A percentile compares a stretch with the other conserved stretches of the same genome.
Conservation (phyloP, 179 eudicot genomes). For the Carnegiea gigantea region DNA sequence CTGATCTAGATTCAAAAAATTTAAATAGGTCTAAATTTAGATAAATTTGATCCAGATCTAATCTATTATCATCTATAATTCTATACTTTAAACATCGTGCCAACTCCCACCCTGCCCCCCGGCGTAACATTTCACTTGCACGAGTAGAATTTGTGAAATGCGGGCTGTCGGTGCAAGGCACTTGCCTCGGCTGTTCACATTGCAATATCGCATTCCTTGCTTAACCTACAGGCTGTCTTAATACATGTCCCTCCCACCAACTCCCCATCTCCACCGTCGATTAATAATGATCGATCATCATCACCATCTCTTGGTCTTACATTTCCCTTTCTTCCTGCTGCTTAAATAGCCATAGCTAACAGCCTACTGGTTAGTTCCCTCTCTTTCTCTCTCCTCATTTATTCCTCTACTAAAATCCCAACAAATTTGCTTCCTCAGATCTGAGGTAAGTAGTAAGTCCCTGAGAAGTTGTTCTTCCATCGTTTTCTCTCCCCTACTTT, state of each 20-base stretch:
- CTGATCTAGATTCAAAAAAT: too few species aligned
- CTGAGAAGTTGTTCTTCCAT: slow-evolving; percentile 5
- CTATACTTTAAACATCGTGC: too few species aligned
- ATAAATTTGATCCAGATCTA: too few species aligned
- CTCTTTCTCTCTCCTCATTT: slow-evolving; percentile 25
- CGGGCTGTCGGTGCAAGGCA: slow-evolving; percentile 25
- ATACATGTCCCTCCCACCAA: not conserved
- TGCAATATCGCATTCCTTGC: too few species aligned
- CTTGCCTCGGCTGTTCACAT: slow-evolving; percentile 19
- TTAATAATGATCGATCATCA: not conserved
- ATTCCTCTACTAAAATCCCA: not conserved
- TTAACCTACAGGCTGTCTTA: slow-evolving; percentile 34
- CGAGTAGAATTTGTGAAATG: not conserved
- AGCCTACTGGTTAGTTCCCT: not conserved
- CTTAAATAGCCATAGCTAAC: slow-evolving; percentile 10
- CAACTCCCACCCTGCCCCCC: too few species aligned
- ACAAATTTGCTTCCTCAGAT: not conserved
- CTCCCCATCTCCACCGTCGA: slow-evolving; percentile 34
- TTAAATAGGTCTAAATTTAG: too few species aligned
- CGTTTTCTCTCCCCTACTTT: slow-evolving; percentile 1
- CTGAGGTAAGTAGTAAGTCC: not conserved
- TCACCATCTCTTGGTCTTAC: not conserved
- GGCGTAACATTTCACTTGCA: not conserved
- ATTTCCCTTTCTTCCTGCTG: not conserved
- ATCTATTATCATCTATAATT: too few species aligned